phyloP scores from a whole-genome alignment of 2,329 filamentous ascomycete species.

The Penicillium olsonii region DNA sequence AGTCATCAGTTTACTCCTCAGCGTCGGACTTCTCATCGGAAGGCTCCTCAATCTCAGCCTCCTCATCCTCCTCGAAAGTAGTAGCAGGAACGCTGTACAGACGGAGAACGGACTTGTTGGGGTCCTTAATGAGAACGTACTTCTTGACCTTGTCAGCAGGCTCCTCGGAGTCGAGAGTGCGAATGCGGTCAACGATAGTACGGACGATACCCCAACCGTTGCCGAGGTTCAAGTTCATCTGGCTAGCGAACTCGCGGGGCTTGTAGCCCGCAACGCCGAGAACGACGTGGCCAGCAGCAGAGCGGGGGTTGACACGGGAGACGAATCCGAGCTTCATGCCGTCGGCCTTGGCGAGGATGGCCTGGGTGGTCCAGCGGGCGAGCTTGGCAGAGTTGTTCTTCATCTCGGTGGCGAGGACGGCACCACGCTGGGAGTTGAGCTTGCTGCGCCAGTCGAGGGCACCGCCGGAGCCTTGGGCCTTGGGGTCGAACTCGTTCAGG shows the following conservation, averaged over 20 bases:
- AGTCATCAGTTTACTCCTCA: slow-evolving; percentile 35
- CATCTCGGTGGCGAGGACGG: slow-evolving; percentile 98
- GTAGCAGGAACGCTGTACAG: slow-evolving; percentile 86
- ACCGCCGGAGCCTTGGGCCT: slow-evolving; percentile 91
- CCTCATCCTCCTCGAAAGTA: slow-evolving; percentile 88
- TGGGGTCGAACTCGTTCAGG: slow-evolving; percentile 98
- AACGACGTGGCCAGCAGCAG: slow-evolving; percentile 89
- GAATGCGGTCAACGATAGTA: slow-evolving; percentile 86
- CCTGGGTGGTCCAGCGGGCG: slow-evolving; percentile 95
- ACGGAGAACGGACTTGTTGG: slow-evolving; percentile 93
- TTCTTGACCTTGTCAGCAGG: slow-evolving; percentile 47
- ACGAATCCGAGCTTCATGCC: slow-evolving; percentile 99
- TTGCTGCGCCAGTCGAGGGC: slow-evolving; percentile 97
- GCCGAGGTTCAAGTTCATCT: slow-evolving; percentile 96
- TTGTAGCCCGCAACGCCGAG: slow-evolving; percentile 97
- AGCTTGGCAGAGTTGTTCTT: slow-evolving; percentile 99
- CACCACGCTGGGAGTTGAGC: slow-evolving; percentile 90
- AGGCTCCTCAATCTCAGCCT: slow-evolving; percentile 57
- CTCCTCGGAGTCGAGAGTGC: slow-evolving; percentile 43
- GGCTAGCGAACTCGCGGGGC: slow-evolving; percentile 90
- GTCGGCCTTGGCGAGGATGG: slow-evolving; percentile 95
- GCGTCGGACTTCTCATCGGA: slow-evolving; percentile 58
- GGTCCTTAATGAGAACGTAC: slow-evolving; percentile 71
- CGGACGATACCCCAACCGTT: slow-evolving; percentile 99
- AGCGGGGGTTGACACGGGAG: slow-evolving; percentile 88